Percentiles rank a stretch among this genome's conserved stretches.
Conservation (phyloP, 208 protist genomes). For the Eutreptiella sp. region DNA sequence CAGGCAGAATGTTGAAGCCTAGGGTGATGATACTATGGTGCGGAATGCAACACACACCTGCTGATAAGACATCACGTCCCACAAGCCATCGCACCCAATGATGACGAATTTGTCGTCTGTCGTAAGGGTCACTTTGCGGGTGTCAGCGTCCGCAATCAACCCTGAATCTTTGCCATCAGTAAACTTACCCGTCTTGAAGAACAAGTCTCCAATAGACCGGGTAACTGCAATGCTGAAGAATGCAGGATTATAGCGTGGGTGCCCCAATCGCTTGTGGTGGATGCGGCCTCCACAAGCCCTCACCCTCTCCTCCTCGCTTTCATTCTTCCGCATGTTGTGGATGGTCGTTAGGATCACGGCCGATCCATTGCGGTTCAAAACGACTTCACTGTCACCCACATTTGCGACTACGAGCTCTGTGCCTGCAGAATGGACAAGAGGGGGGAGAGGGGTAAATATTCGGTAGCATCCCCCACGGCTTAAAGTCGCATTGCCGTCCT, state of each 20-base stretch:
- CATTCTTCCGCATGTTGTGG: constrained; percentile 50
- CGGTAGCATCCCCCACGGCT: no score
- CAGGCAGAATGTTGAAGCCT: no score
- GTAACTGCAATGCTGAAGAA: constrained; percentile 36
- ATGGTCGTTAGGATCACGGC: constrained; percentile 67
- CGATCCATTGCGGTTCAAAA: constrained; percentile 61
- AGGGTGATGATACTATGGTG: no score
- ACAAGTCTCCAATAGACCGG: neutral
- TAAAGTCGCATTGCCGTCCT: no score
- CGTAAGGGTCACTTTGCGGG: neutral
- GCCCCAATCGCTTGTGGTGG: constrained; percentile 10
- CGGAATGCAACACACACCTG: no score
- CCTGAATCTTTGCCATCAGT: constrained; percentile 9
- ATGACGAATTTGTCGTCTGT: neutral
- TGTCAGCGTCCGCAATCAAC: neutral
- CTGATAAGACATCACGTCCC: constrained; percentile 24
- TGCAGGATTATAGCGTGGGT: constrained; percentile 71
- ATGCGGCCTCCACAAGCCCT: constrained; percentile 4
- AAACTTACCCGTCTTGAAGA: constrained; percentile 5
- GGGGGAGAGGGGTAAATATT: no score
- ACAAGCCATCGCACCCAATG: constrained; percentile 19
- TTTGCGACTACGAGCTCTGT: constrained; percentile 74
- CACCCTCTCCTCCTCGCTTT: constrained; percentile 8
- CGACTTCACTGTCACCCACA: constrained; percentile 73
- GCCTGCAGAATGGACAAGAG: no score